Evolutionary conservation across 805 yeast genomes (phyloP), one percentile per base, ranked within the genome.

Genomic region (Candida pseudofarinosa): DNA sequence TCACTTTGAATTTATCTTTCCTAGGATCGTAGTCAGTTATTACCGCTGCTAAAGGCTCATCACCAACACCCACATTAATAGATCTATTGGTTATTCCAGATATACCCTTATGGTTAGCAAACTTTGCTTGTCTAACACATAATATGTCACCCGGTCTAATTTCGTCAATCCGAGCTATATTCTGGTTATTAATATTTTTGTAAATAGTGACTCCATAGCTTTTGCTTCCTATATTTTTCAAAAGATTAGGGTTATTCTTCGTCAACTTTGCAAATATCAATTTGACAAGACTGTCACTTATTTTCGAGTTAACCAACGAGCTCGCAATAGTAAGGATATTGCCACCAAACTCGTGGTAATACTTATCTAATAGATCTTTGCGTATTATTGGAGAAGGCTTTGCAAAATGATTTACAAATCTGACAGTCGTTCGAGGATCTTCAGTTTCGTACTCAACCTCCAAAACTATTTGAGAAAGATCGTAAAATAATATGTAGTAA

Each of bases 131-230:
- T 53, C 82, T 77, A 48, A 88, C 76, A 40, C 88, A 85, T 34
- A 88, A 63, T 7, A 91, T 73, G 60, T 93, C 98, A 46, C 99
- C 99, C 0, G 95, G 83, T 38, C 77, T 73, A 42, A 89, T 76
- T 33, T 80, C 85, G 42, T 80, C 88, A 23, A 65, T 54, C 50
- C 76, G 80, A 13, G 73, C 63, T 4, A 80, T 75, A 42, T 56
- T 60, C 37, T 48, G 47, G 40, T 63, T 59, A 50, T 63, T 67
- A 41, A 48, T 42, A 50, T 76, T 85, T 49, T 71, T 67, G 63
- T 82, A 89, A 47, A 85, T 73, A 17, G 77, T 73, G n/a, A 76
- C 83, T 33, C 98, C 98, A 59, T 69, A 86, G 0, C 86, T 75
- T 51, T 84, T 80, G 31, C 65, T 60, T 0, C 88, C 95, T 37